Evolutionary conservation across 2,329 filamentous ascomycete species (phyloP).

Genomic region (Diaporthe longicolla): DNA sequence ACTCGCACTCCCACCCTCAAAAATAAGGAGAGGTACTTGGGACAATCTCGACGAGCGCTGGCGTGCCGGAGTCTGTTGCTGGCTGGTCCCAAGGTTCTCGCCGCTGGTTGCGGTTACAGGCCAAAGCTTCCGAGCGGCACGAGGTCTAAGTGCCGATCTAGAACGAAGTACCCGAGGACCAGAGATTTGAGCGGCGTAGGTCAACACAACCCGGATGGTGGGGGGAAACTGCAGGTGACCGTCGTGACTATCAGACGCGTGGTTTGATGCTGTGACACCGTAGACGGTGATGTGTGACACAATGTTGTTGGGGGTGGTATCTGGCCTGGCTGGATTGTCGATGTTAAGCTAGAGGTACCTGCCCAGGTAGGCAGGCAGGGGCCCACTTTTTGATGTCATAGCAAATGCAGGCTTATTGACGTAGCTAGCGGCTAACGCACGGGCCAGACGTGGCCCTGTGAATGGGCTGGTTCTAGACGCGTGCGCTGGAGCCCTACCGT

Average conservation of each 20-base stretch:
- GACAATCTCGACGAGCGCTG: neutral
- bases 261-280: neutral
- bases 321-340: slow-evolving; percentile 6
- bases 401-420: slow-evolving; percentile 15
- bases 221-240: neutral
- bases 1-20: neutral
- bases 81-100: neutral
- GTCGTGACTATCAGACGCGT: neutral
- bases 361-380: slow-evolving; percentile 19
- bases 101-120: slow-evolving; percentile 5
- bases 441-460: slow-evolving; percentile 24
- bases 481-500: slow-evolving; percentile 3
- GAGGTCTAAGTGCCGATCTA: slow-evolving; percentile 1
- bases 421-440: slow-evolving; percentile 3
- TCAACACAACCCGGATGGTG: neutral
- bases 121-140: neutral
- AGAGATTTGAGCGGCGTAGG: neutral
- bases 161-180: slow-evolving; percentile 4
- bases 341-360: slow-evolving; percentile 24
- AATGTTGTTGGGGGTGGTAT: slow-evolving; percentile 11
- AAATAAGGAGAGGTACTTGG: neutral
- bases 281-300: slow-evolving; percentile 6
- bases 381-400: slow-evolving; percentile 29
- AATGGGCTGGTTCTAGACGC: slow-evolving; percentile 5
- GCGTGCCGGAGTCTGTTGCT: neutral